A percentile compares a stretch with the other conserved stretches of the same genome.
These are phyloP conservation scores for Aspergillus sp. DNA, from an alignment of 2,329 filamentous ascomycete genomes.

Conservation along the genomic window DNA sequence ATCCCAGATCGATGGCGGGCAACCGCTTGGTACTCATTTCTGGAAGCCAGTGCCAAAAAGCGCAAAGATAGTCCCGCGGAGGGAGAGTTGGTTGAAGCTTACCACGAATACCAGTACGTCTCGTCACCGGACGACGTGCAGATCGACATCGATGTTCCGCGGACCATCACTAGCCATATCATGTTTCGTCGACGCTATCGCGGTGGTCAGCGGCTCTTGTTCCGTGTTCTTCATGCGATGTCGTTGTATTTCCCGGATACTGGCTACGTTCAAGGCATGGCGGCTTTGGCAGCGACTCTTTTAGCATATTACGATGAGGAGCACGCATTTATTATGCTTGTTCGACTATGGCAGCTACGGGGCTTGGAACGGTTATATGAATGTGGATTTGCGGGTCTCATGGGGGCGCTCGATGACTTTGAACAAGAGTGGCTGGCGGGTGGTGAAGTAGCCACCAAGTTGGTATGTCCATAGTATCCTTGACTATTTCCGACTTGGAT, in stretches of 20 bases:
- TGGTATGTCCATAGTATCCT: constrained; percentile 52
- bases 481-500: not conserved
- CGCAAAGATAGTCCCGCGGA: constrained; percentile 56
- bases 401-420: constrained; percentile 78
- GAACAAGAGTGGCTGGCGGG: constrained; percentile 71
- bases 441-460: constrained; percentile 68
- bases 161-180: constrained; percentile 90
- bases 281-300: constrained; percentile 79
- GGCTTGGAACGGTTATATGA: constrained; percentile 79
- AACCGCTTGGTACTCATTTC: constrained; percentile 90
- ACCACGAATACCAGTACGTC: constrained; percentile 62
- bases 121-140: constrained; percentile 86
- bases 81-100: constrained; percentile 62
- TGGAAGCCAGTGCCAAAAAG: constrained; percentile 65
- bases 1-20: constrained; percentile 93
- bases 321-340: constrained; percentile 87
- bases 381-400: constrained; percentile 74
- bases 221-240: constrained; percentile 84
- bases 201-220: constrained; percentile 83
- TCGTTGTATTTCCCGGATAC: constrained; percentile 85
- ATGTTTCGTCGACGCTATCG: constrained; percentile 93
- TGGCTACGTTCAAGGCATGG: constrained; percentile 98
- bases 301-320: constrained; percentile 97
- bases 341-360: constrained; percentile 83
- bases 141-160: constrained; percentile 92